Conservation (phyloP, 306 rosid genomes). For the Adenanthera pavonina region DNA sequence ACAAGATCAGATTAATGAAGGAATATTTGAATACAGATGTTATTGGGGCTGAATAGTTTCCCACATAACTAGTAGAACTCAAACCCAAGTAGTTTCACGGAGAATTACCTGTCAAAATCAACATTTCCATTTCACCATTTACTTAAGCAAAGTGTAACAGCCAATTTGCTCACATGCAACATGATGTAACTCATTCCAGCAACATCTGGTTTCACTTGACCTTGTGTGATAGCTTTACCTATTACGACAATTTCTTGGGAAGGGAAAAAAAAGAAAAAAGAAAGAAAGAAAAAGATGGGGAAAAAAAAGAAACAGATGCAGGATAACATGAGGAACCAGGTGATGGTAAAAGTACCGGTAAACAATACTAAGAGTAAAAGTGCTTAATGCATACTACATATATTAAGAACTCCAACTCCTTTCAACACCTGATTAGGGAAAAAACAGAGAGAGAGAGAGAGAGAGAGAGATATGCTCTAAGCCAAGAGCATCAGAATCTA, state of each 20-base stretch:
- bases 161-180: conserved; percentile 71
- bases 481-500: conserved; percentile 60
- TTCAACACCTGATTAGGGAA: conserved; percentile 39
- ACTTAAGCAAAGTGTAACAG: conserved; percentile 61
- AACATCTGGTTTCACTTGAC: conserved; percentile 74
- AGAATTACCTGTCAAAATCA: conserved; percentile 80
- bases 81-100: conserved; percentile 48
- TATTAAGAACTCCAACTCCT: conserved; percentile 49
- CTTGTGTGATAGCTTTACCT: conserved; percentile 75
- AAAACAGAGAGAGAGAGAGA: neutral
- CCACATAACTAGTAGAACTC: conserved; percentile 43
- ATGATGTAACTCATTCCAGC: conserved; percentile 81
- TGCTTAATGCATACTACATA: conserved; percentile 41
- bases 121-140: conserved; percentile 62
- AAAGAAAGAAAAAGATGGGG: neutral
- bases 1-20: neutral
- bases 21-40: conserved; percentile 26
- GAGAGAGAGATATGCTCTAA: conserved; percentile 54
- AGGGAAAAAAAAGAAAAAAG: neutral
- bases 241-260: conserved; percentile 62
- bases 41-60: conserved; percentile 22
- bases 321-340: conserved; percentile 65
- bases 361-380: conserved; percentile 36
- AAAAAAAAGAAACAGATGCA: conserved; percentile 38
- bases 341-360: conserved; percentile 50